A percentile compares a stretch with the other conserved stretches of the same genome.
These are phyloP conservation scores for Jatropha curcas DNA, from an alignment of 345 rosid species.

Conservation along the genomic window DNA sequence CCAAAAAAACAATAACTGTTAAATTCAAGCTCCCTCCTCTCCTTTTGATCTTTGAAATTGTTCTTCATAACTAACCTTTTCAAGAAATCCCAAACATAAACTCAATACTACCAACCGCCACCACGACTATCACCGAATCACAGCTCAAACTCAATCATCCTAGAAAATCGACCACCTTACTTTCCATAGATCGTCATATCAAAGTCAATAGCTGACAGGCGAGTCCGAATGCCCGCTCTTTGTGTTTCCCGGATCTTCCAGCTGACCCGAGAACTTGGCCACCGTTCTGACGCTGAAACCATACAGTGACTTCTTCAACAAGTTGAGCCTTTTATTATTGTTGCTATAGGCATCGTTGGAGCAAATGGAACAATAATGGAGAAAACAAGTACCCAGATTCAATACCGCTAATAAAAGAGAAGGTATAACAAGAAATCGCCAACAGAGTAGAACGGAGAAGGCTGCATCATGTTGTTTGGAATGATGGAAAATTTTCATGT, in stretches of 20 bases:
- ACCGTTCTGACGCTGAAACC: conserved; percentile 67
- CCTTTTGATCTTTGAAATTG: conserved; percentile 21
- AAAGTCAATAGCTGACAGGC: conserved; percentile 69
- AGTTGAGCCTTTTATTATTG: conserved; percentile 60
- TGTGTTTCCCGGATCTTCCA: conserved; percentile 77
- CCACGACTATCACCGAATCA: conserved; percentile 10
- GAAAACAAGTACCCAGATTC: too few species aligned
- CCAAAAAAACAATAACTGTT: too few species aligned
- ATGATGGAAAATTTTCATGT: too few species aligned
- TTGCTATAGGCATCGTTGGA: conserved; percentile 68
- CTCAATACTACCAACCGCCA: conserved; percentile 11
- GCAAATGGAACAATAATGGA: too few species aligned
- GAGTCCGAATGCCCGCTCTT: conserved; percentile 69
- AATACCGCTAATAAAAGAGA: too few species aligned
- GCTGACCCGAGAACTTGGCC: conserved; percentile 73
- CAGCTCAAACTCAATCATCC: conserved; percentile 17
- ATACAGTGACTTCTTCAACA: conserved; percentile 65
- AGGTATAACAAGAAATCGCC: too few species aligned
- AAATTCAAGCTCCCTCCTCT: too few species aligned
- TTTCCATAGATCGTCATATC: conserved; percentile 63
- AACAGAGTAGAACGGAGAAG: too few species aligned
- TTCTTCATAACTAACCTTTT: conserved; percentile 5
- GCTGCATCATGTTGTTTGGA: too few species aligned
- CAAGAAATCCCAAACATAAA: conserved; percentile 20
- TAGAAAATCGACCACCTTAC: conserved; percentile 19